Percentiles rank a stretch among this genome's conserved stretches.
Conservation (phyloP, 2,329 filamentous ascomycete species). For the Alternaria sp. region DNA sequence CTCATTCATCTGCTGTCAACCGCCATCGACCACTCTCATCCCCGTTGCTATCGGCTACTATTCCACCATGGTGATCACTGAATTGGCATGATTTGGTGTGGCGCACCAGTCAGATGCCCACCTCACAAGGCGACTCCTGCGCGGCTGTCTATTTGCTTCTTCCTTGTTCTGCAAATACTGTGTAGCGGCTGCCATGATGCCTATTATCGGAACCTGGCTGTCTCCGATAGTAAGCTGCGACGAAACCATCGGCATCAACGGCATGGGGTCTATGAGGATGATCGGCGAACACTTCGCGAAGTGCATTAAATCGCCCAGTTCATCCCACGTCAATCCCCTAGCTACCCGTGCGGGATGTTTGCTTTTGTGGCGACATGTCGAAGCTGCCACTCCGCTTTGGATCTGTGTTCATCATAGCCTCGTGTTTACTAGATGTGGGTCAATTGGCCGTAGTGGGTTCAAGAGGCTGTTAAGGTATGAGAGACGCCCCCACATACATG, state of each 20-base stretch:
- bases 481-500: slow-evolving; percentile 1
- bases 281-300: background rate
- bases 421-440: slow-evolving; percentile 6
- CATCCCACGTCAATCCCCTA: slow-evolving; percentile 2
- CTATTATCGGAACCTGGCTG: background rate
- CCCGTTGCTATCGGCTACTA: background rate
- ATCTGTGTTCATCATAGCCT: background rate
- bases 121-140: slow-evolving; percentile 5
- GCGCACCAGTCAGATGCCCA: slow-evolving; percentile 15
- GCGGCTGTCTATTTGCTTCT: slow-evolving; percentile 17
- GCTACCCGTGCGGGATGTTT: background rate
- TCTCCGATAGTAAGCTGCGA: slow-evolving; percentile 1
- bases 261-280: background rate
- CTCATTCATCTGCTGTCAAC: background rate
- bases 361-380: background rate
- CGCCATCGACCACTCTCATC: background rate
- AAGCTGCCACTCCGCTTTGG: background rate
- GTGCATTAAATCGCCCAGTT: background rate
- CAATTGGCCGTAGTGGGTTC: slow-evolving; percentile 14
- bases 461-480: background rate
- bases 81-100: background rate
- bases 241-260: background rate
- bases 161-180: background rate
- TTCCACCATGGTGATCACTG: slow-evolving; percentile 4
- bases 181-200: background rate